Evolutionary conservation across 768 basidiomycete species (phyloP), one percentile per base, ranked within the genome.

Genomic region (Pleurotus giganteus): DNA sequence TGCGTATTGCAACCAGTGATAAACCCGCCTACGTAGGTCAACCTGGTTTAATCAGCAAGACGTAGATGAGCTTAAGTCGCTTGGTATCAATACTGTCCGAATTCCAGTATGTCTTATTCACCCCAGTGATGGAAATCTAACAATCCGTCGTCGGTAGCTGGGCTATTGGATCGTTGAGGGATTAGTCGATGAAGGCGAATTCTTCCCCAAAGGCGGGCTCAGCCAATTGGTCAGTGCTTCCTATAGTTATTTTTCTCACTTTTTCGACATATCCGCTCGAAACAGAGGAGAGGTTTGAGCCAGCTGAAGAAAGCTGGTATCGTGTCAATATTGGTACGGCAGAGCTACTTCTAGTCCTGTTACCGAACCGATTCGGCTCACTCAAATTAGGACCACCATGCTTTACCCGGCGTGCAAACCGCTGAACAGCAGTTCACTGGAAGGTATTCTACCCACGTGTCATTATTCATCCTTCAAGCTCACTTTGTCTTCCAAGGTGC

Each of bases 161-260:
- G 89, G 90, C 0, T 92, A 86, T 65, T 92, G 90, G 90, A 84
- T 91, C 44, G 71, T 92, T 6, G 90, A 92, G 63, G 75, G 74
- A 2, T 71, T 92, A 6, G 89, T 91, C 0, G 64, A 91, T 63
- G 60, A 61, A 1, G 72, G 69, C 1, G 90, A 91, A 63, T 78
- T 74, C 43, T 91, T 78, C 64, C 85, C 88, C 12, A 77, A 81
- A 31, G 90, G 90, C 17, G 90, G 90, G 26, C 75, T 92, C 29
- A 53, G 61, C 2, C 79, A 84, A 47, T 75, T 92, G 31, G 89
- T 89, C 57, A 47, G 79, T 64, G 15, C 28, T 23, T 4, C 5
- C 37, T 47, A n/a, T 27, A 28, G n/a, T 53, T 28, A 9, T 15
- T 13, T 41, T 11, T 41, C 47, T 15, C 19, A 31, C n/a, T 53